Evolutionary conservation across 306 rosid genomes (phyloP).

Genomic region (Calophaca sinica): DNA sequence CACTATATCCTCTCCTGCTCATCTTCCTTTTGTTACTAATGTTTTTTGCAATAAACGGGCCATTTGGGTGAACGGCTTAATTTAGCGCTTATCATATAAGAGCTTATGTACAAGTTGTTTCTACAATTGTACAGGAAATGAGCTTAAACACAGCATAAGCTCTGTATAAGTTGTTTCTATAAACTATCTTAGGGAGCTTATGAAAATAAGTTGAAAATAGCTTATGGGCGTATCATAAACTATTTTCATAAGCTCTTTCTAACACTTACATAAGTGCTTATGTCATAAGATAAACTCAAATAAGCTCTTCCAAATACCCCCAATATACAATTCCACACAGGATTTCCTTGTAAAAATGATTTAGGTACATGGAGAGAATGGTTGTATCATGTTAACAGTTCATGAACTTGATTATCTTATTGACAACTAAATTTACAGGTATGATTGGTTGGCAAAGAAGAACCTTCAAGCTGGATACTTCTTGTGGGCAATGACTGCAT

Average conservation of each 20-base stretch:
- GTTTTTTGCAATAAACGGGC: background rate
- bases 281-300: background rate
- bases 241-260: background rate
- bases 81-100: background rate
- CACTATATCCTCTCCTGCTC: slow-evolving; percentile 21
- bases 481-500: slow-evolving; percentile 96
- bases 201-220: background rate
- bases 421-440: slow-evolving; percentile 62
- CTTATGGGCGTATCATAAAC: background rate
- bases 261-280: background rate
- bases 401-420: slow-evolving; percentile 38
- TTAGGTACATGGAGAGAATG: slow-evolving; percentile 25
- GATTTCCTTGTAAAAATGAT: slow-evolving; percentile 31
- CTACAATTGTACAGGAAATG: background rate
- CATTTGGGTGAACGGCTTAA: background rate
- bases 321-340: background rate
- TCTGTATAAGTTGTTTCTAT: background rate
- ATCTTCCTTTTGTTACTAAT: background rate
- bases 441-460: slow-evolving; percentile 93
- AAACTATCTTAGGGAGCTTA: background rate
- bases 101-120: background rate
- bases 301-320: background rate
- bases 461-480: slow-evolving; percentile 85
- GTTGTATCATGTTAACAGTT: slow-evolving; percentile 12
- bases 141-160: background rate